Percentiles rank a stretch among this genome's conserved stretches.
Conservation (phyloP, 2,329 filamentous ascomycete genomes). For the Clarireedia sp. region DNA sequence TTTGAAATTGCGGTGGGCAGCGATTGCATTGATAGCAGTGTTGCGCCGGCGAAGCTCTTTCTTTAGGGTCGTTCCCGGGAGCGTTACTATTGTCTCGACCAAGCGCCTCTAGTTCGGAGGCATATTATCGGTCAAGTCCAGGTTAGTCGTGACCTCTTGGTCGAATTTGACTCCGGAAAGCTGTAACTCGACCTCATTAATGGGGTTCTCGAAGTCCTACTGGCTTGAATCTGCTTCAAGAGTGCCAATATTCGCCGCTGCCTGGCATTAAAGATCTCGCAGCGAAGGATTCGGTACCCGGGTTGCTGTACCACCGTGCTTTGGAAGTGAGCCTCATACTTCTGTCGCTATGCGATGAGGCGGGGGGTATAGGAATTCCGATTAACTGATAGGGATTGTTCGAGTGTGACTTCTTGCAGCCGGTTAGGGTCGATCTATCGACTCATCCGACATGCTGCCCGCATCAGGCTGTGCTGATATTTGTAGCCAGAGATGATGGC, state of each 20-base stretch:
- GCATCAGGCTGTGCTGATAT: no score
- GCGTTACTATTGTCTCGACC: constrained; percentile 23
- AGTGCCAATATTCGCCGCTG: constrained; percentile 13
- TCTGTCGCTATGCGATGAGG: no score
- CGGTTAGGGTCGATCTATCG: no score
- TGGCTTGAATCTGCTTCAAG: constrained; percentile 13
- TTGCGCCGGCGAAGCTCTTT: constrained; percentile 20
- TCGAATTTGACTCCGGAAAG: constrained; percentile 13
- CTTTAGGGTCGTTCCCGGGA: constrained; percentile 18
- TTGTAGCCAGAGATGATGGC: no score
- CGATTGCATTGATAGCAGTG: constrained; percentile 25
- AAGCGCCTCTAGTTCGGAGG: constrained; percentile 22
- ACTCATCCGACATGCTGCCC: no score
- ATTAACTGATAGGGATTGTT: no score
- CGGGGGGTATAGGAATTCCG: no score
- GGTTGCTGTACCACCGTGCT: no score
- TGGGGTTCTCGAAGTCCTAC: constrained; percentile 16
- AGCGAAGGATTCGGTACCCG: constrained; percentile 11
- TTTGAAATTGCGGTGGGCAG: background rate
- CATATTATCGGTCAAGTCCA: constrained; percentile 19
- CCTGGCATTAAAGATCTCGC: constrained; percentile 13
- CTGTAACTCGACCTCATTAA: constrained; percentile 18
- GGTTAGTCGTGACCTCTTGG: background rate
- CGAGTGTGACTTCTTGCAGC: no score
- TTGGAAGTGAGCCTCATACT: no score